phyloP scores from a whole-genome alignment of 1,284 basidiomycete species.

The Marasmius fiardii region DNA sequence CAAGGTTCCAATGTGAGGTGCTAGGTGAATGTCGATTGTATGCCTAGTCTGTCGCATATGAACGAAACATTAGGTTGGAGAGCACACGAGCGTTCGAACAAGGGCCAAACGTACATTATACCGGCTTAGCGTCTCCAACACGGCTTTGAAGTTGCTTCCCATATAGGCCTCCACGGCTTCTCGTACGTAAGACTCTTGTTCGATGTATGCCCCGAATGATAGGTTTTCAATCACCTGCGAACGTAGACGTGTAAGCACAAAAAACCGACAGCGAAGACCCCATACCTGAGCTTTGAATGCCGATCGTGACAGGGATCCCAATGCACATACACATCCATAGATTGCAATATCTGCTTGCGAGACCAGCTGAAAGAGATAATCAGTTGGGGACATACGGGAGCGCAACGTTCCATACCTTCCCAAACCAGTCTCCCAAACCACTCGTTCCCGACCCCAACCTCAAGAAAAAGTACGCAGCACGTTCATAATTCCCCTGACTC shows the following conservation, averaged over 20 bases:
- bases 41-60: slow-evolving; percentile 63
- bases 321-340: slow-evolving; percentile 77
- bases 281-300: slow-evolving; percentile 54
- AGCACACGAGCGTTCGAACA: slow-evolving; percentile 1
- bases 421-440: slow-evolving; percentile 68
- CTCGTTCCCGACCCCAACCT: slow-evolving; percentile 57
- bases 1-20: slow-evolving; percentile 16
- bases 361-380: slow-evolving; percentile 48
- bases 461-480: slow-evolving; percentile 70
- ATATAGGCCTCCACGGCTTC: slow-evolving; percentile 83
- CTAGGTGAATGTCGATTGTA: slow-evolving; percentile 72
- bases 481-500: slow-evolving; percentile 69
- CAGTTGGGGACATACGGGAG: not conserved
- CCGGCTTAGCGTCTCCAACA: slow-evolving; percentile 68
- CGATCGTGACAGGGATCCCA: slow-evolving; percentile 70
- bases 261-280: not conserved
- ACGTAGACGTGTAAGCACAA: not conserved
- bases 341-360: slow-evolving; percentile 79
- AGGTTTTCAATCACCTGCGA: slow-evolving; percentile 61
- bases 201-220: slow-evolving; percentile 72
- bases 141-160: slow-evolving; percentile 76
- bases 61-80: not conserved
- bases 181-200: slow-evolving; percentile 81
- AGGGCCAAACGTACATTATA: slow-evolving; percentile 66
- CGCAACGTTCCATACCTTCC: slow-evolving; percentile 43